A percentile compares a stretch with the other conserved stretches of the same genome.
phyloP scores from a whole-genome alignment of 495 filamentous ascomycete genomes.

The Neurospora sp. region DNA sequence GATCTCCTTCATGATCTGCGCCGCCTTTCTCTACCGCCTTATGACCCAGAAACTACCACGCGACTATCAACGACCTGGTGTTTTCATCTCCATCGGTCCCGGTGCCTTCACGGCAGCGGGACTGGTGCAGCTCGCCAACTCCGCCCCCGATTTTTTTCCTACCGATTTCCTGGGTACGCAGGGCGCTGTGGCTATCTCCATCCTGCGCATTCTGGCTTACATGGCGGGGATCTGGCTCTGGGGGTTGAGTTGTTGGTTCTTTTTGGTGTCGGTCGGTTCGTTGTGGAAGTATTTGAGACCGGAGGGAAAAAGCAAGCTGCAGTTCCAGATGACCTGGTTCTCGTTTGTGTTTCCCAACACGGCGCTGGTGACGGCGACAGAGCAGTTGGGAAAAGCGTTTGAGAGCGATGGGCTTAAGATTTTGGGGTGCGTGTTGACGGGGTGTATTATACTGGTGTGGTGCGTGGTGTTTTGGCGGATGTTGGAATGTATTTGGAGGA shows the following conservation, averaged over 20 bases:
- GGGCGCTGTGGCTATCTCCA: slow-evolving; percentile 19
- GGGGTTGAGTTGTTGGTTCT: slow-evolving; percentile 81
- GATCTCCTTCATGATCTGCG: slow-evolving; percentile 76
- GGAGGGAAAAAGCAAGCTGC: slow-evolving; percentile 40
- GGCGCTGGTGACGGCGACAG: slow-evolving; percentile 58
- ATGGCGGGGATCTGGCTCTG: slow-evolving; percentile 66
- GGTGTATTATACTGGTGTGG: slow-evolving; percentile 56
- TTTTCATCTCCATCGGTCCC: slow-evolving; percentile 77
- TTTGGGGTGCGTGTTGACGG: slow-evolving; percentile 55
- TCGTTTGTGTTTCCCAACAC: slow-evolving; percentile 85
- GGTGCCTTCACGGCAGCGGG: slow-evolving; percentile 69
- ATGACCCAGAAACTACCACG: slow-evolving; percentile 86
- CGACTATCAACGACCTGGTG: slow-evolving; percentile 65
- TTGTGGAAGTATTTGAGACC: slow-evolving; percentile 60
- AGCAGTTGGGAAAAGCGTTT: slow-evolving; percentile 58
- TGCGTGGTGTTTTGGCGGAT: slow-evolving; percentile 58
- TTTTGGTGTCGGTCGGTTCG: slow-evolving; percentile 65
- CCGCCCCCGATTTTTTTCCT: slow-evolving; percentile 27
- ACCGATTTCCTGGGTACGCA: slow-evolving; percentile 25
- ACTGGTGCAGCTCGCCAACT: slow-evolving; percentile 38
- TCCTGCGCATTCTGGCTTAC: slow-evolving; percentile 30
- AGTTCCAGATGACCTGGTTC: slow-evolving; percentile 83
- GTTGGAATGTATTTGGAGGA: slow-evolving; percentile 53
- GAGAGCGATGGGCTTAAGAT: slow-evolving; percentile 51
- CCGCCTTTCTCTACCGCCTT: slow-evolving; percentile 75